A percentile compares a stretch with the other conserved stretches of the same genome.
phyloP scores from a whole-genome alignment of 371 early-diverging fungal species.

The Mortierella sp. region DNA sequence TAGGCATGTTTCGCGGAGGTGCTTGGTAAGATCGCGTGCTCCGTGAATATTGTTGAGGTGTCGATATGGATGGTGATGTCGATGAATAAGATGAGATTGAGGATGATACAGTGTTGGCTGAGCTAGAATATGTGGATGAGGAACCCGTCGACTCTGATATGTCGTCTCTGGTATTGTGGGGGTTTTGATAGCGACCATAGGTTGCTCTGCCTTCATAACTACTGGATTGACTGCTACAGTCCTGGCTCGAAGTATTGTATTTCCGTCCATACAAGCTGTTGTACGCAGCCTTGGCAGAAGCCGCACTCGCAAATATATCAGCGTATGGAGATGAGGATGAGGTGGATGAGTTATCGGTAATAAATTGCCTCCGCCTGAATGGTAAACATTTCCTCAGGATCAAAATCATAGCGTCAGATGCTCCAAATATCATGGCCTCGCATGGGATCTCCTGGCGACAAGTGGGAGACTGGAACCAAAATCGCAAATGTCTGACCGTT shows the following conservation, averaged over 20 bases:
- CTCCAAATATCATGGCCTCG: slow-evolving; percentile 49
- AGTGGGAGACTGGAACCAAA: slow-evolving; percentile 50
- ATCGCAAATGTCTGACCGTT: slow-evolving; percentile 43
- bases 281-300: neutral
- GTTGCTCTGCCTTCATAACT: neutral
- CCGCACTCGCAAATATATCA: neutral
- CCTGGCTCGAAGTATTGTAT: neutral
- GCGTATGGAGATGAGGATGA: too few relatives aligned
- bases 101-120: slow-evolving; percentile 2
- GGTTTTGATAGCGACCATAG: too few relatives aligned
- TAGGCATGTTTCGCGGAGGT: slow-evolving; percentile 19
- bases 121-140: neutral
- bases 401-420: slow-evolving; percentile 43
- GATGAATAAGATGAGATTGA: slow-evolving; percentile 5
- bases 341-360: too few relatives aligned
- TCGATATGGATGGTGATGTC: neutral
- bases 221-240: neutral
- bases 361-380: slow-evolving; percentile 22
- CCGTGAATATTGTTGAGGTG: neutral
- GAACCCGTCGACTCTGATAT: too few relatives aligned
- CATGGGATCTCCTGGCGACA: slow-evolving; percentile 41
- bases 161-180: too few relatives aligned
- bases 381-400: slow-evolving; percentile 42
- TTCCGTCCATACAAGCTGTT: too few relatives aligned
- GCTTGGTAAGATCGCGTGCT: slow-evolving; percentile 12